Evolutionary conservation across 1,284 basidiomycete species (phyloP), one percentile per base, ranked within the genome.

Genomic region (Trichosporon coremiiforme): DNA sequence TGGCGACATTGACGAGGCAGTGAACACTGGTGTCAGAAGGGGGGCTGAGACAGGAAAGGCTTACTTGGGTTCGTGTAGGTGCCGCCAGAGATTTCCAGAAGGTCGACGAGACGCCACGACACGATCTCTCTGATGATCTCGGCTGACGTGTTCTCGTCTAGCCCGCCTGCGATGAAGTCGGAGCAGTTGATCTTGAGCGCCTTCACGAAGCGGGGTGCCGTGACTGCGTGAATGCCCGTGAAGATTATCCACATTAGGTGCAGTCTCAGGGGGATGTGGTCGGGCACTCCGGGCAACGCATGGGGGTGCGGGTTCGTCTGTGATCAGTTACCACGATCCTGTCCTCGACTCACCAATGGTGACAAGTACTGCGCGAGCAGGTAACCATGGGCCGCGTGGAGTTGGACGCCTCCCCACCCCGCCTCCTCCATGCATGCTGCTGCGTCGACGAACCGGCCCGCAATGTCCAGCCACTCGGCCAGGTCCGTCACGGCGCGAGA

Each of bases 381-480:
- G 80, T 97, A 95, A 29, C 94, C 94, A 84, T 97, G 95, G 1
- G 91, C 91, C 36, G 87, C 91, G 82, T 98, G 95, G 22, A 98
- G 74, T 78, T 98, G 89, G 12, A 97, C 85, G 0, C 95, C 95
- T 75, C 97, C 93, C 79, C 95, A 97, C 0, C 93, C 93, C 31
- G 91, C 85, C 67, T 87, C 82, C 17, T 86, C 82, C 13, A 93
- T 92, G 38, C 91, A 77, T 67, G 84, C 80, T 0, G 93, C 92
- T 2, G 90, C 92, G 64, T 85, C 85, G 1, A 91, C 87, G 77
- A 98, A 98, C 13, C 84, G 85, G 0, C 86, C 83, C 0, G 93
- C 86, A 4, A 90, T 86, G 15, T 85, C 78, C 22, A 77, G 36
- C 81, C 81, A 82, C 64, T 80, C 79, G 0, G 89, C 85, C 35